phyloP scores from a whole-genome alignment of 306 rosid species.

The Gastrolobium bilobum region DNA sequence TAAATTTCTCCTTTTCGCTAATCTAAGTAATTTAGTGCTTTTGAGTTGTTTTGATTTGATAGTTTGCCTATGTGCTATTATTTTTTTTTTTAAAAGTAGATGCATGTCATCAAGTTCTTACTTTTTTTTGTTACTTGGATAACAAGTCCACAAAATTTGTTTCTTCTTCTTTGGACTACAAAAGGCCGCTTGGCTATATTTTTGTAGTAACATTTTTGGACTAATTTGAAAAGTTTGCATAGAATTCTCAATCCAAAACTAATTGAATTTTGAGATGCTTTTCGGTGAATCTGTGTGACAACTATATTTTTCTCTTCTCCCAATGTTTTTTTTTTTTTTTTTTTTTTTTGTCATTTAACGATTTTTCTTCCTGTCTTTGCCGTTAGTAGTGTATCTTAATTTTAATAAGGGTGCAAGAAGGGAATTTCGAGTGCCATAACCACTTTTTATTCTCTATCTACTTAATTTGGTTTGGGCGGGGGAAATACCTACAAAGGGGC shows the following conservation, averaged over 20 bases:
- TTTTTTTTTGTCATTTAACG: neutral
- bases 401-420: neutral
- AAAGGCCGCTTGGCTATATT: neutral
- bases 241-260: neutral
- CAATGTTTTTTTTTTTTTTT: neutral
- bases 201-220: neutral
- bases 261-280: neutral
- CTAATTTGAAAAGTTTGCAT: slow-evolving; percentile 3
- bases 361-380: neutral
- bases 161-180: slow-evolving; percentile 5
- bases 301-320: neutral
- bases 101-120: neutral
- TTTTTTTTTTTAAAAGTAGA: neutral
- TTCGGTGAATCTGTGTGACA: slow-evolving; percentile 3
- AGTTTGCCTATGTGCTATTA: neutral
- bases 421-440: neutral
- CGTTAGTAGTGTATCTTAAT: neutral
- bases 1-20: slow-evolving; percentile 20
- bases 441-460: slow-evolving; percentile 1
- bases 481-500: neutral
- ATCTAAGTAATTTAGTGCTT: neutral
- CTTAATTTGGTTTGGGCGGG: neutral
- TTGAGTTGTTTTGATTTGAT: neutral
- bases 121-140: neutral
- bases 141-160: neutral